phyloP scores from a whole-genome alignment of 371 early-diverging fungal genomes.

The Mortierella sp. region DNA sequence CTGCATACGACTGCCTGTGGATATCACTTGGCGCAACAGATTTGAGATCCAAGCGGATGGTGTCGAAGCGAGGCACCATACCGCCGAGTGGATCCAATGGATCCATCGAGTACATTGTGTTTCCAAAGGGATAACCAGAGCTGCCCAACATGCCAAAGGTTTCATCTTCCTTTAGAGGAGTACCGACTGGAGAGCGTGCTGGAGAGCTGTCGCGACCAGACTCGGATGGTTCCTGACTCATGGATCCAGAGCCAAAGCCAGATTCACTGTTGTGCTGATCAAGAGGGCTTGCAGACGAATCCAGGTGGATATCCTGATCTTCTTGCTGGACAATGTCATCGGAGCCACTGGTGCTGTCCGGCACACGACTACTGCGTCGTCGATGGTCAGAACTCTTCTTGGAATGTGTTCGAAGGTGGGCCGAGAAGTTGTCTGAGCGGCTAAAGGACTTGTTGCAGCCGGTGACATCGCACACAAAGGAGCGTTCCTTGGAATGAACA shows the following conservation, averaged over 20 bases:
- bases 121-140: conserved; percentile 21
- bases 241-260: conserved; percentile 12
- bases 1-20: conserved; percentile 32
- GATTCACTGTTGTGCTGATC: conserved; percentile 4
- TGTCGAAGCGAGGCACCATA: conserved; percentile 44
- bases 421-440: conserved; percentile 79
- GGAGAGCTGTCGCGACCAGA: conserved; percentile 34
- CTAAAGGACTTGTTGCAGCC: conserved; percentile 81
- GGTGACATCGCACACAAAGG: conserved; percentile 73
- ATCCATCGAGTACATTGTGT: conserved; percentile 30
- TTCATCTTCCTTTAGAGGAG: conserved; percentile 25
- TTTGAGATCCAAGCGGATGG: conserved; percentile 37
- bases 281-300: conserved; percentile 2
- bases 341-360: conserved; percentile 1
- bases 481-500: conserved; percentile 72
- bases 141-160: conserved; percentile 23
- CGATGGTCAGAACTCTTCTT: conserved; percentile 17
- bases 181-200: conserved; percentile 22
- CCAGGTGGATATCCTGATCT: conserved; percentile 7
- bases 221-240: conserved; percentile 28
- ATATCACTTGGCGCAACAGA: conserved; percentile 41
- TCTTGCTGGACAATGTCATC: conserved; percentile 35
- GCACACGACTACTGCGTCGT: conserved; percentile 8
- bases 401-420: conserved; percentile 67
- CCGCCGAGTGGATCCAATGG: conserved; percentile 23